A percentile compares a stretch with the other conserved stretches of the same genome.
Conservation (phyloP, 768 basidiomycete species). For the Lactarius trivialis region DNA sequence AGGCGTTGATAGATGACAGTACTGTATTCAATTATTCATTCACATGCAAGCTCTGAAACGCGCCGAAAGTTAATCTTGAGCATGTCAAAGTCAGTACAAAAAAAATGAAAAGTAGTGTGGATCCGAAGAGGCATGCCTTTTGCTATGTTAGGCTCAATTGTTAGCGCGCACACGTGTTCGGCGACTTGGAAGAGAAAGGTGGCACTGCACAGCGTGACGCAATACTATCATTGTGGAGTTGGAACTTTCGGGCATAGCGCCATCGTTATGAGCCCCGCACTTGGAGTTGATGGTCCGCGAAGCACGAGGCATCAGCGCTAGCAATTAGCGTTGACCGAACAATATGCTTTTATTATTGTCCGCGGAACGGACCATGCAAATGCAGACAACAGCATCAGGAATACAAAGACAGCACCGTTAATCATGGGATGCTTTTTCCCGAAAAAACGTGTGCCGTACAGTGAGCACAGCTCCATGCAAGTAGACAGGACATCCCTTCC, state of each 20-base stretch:
- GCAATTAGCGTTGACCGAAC: background rate
- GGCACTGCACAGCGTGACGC: background rate
- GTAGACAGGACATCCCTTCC: background rate
- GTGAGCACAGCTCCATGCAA: background rate
- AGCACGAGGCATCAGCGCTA: background rate
- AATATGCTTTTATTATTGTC: background rate
- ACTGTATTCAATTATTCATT: background rate
- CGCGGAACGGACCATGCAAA: background rate
- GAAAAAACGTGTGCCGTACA: background rate
- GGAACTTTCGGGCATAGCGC: background rate
- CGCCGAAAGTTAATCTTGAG: background rate
- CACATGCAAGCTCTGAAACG: background rate
- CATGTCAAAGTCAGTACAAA: background rate
- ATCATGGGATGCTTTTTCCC: background rate
- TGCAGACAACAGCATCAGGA: background rate
- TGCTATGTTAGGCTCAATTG: background rate
- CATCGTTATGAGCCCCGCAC: background rate
- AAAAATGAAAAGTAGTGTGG: background rate
- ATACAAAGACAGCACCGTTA: background rate
- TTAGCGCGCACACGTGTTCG: background rate
- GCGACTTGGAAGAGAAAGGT: background rate
- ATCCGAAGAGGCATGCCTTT: background rate
- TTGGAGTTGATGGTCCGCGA: background rate
- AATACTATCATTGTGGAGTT: background rate
- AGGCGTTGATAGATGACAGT: background rate